Evolutionary conservation across 2,329 filamentous ascomycete genomes (phyloP), one percentile per base, ranked within the genome.

Genomic region (Colletotrichum spaethianum): DNA sequence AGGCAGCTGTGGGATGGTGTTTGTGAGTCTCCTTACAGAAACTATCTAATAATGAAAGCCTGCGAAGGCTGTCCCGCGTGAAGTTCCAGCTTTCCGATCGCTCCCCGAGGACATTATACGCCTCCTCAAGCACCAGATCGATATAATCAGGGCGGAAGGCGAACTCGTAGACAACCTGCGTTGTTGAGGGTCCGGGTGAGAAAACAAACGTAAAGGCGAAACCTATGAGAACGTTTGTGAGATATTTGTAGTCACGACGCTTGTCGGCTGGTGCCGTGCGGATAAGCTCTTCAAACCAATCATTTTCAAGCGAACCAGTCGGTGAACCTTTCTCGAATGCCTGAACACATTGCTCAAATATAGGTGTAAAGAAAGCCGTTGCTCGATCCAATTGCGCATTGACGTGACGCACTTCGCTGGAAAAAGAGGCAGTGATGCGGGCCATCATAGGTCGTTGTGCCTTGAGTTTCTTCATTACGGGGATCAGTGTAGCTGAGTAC

Each of bases 11-110:
- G 2, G 69, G 64, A 16, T 72, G 69, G 11, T 72, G 69, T 33
- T 63, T 72, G 14, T 72, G 69, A 26, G 69, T 72, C 44, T 72
- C 69, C 20, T 72, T 72, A 36, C 69, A 72, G 31, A 72, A 72
- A 38, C 69, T 72, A 36, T 72, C 69, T 20, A 72, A n/a, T 20
- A 72, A 26, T 7, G 69, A 72, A 4, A 72, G 52, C 18, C 31
- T 31, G 26, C 59, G 52, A 20, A 69, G 69, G 14, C 38, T 69
- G 2, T 72, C 59, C 26, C 57, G 57, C 44, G 69, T 63, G 40
- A 72, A 72, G 1, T 3, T 23, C 69, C 69, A 72, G 12, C 23
- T 20, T n/a, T 55, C 23, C 3, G 18, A 40, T 3, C 38, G 40
- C 3, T 53, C 16, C 23, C 69, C 69, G 26, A 72, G 16, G n/a